These are phyloP conservation scores for Cyphellophora europaea DNA, from an alignment of 2,329 filamentous ascomycete species.

Conservation along the genomic window DNA sequence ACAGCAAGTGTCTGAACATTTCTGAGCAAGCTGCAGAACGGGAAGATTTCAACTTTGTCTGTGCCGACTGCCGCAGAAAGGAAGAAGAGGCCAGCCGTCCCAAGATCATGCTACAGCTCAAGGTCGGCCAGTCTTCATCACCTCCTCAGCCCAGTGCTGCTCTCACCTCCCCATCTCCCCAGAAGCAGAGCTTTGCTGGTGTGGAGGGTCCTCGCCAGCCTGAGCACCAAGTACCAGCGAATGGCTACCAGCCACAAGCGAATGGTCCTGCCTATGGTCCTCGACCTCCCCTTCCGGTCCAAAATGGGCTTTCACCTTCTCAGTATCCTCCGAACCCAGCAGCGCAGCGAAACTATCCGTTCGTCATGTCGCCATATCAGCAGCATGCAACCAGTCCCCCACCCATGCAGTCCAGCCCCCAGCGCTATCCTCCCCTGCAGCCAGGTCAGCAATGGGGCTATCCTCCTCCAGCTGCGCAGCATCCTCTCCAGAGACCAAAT, in stretches of 20 bases:
- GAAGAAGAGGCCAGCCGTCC: conserved; percentile 53
- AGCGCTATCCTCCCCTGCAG: background rate
- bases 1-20: conserved; percentile 83
- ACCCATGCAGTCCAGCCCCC: conserved; percentile 7
- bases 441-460: conserved; percentile 2
- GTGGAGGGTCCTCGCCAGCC: conserved; percentile 9
- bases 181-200: conserved; percentile 5
- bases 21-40: conserved; percentile 69
- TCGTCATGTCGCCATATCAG: conserved; percentile 1
- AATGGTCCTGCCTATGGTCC: conserved; percentile 4
- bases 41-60: conserved; percentile 81
- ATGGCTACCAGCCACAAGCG: conserved; percentile 16
- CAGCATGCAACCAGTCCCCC: background rate
- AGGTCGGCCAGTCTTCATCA: conserved; percentile 8
- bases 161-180: conserved; percentile 2
- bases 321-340: background rate
- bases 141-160: conserved; percentile 14
- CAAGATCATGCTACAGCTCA: conserved; percentile 53
- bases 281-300: conserved; percentile 1
- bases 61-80: conserved; percentile 63
- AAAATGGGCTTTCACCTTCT: background rate
- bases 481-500: background rate
- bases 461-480: background rate
- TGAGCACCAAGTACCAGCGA: conserved; percentile 4
- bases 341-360: background rate